phyloP scores from a whole-genome alignment of 169 alveolate genomes.

The Amoebophrya sp. region DNA sequence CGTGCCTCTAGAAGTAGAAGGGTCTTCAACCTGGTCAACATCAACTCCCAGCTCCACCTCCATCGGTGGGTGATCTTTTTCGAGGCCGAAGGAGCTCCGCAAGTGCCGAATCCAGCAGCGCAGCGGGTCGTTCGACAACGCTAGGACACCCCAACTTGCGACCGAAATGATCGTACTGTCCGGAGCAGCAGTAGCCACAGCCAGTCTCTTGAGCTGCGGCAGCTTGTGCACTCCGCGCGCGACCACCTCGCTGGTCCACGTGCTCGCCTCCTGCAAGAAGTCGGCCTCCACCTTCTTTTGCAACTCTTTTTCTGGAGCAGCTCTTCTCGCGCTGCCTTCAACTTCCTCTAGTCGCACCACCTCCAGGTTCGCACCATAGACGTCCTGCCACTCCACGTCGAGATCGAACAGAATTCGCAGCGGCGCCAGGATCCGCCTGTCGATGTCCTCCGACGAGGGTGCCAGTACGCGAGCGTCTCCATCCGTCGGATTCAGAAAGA shows the following conservation, averaged over 20 bases:
- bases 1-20: too few relatives aligned
- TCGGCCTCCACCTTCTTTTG: neutral
- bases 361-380: too few relatives aligned
- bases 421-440: neutral
- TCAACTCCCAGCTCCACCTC: too few relatives aligned
- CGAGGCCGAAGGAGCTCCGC: too few relatives aligned
- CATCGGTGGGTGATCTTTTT: too few relatives aligned
- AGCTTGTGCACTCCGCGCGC: neutral
- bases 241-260: neutral
- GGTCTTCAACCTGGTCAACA: too few relatives aligned
- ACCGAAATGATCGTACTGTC: too few relatives aligned
- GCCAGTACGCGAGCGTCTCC: neutral
- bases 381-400: neutral
- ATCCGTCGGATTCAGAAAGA: neutral
- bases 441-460: neutral
- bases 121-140: too few relatives aligned
- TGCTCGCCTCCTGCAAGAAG: neutral
- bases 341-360: too few relatives aligned
- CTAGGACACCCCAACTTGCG: too few relatives aligned
- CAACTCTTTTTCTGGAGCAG: neutral
- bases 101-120: too few relatives aligned
- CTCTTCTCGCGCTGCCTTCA: neutral
- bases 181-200: too few relatives aligned
- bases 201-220: neutral
- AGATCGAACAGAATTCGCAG: neutral